These are phyloP conservation scores for Friedmanniomyces simplex DNA, from an alignment of 495 filamentous ascomycete species.

Conservation along the genomic window DNA sequence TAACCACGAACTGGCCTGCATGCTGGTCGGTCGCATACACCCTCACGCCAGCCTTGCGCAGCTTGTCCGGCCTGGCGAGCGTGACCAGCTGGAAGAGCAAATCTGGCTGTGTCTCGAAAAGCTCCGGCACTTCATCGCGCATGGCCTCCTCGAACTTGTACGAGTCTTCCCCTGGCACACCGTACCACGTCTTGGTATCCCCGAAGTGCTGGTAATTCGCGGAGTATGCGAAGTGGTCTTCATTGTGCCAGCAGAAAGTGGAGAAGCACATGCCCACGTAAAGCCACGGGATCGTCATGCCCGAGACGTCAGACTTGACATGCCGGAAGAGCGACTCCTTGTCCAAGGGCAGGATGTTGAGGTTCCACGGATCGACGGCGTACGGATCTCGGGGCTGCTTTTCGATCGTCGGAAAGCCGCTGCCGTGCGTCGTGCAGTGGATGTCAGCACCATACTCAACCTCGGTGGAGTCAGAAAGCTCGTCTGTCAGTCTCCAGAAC, in stretches of 20 bases:
- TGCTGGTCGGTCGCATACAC: slow-evolving; percentile 90
- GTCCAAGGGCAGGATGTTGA: slow-evolving; percentile 86
- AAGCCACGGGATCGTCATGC: slow-evolving; percentile 98
- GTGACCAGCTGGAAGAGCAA: slow-evolving; percentile 95
- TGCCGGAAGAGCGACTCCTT: slow-evolving; percentile 89
- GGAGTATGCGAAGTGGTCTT: slow-evolving; percentile 96
- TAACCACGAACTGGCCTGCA: slow-evolving; percentile 92
- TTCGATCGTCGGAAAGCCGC: slow-evolving; percentile 93
- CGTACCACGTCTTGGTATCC: slow-evolving; percentile 98
- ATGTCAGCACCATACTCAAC: slow-evolving; percentile 99
- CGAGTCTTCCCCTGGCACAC: slow-evolving; percentile 86
- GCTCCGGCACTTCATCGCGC: slow-evolving; percentile 85
- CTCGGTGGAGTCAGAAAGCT: slow-evolving; percentile 86
- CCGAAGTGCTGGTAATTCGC: slow-evolving; percentile 99
- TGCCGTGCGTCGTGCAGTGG: slow-evolving; percentile 95
- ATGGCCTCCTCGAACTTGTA: slow-evolving; percentile 93
- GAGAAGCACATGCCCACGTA: slow-evolving; percentile 99
- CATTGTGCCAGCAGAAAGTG: slow-evolving; percentile 98
- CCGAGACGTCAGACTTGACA: slow-evolving; percentile 98
- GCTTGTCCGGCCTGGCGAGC: slow-evolving; percentile 80
- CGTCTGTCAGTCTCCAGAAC: slow-evolving; percentile 92
- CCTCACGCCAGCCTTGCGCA: slow-evolving; percentile 87
- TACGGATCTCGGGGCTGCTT: slow-evolving; percentile 78
- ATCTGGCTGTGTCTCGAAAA: slow-evolving; percentile 96
- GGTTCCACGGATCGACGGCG: slow-evolving; percentile 86